Conservation (phyloP, 768 basidiomycete genomes). For the Agrocybe pediades region DNA sequence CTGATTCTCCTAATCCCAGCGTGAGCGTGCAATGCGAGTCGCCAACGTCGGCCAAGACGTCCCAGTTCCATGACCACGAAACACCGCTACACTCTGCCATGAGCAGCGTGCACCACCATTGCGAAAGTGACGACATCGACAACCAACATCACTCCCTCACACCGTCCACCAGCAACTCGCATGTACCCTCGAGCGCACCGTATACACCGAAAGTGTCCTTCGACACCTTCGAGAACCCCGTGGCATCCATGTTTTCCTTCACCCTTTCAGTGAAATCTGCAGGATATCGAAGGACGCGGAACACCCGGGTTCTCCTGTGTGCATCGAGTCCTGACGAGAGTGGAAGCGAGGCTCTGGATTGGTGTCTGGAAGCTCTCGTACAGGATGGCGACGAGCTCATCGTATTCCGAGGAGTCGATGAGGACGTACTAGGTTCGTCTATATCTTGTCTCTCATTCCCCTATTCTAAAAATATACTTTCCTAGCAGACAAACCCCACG, state of each 20-base stretch:
- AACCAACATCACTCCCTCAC: slow-evolving; percentile 2
- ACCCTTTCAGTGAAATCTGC: slow-evolving; percentile 84
- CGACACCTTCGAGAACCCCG: slow-evolving; percentile 84
- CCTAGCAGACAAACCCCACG: slow-evolving; percentile 68
- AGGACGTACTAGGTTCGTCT: slow-evolving; percentile 75
- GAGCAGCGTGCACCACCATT: not conserved
- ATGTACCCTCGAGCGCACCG: not conserved
- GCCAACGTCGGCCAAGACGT: not conserved
- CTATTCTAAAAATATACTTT: not conserved
- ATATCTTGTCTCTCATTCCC: not conserved
- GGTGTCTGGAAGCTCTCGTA: slow-evolving; percentile 83
- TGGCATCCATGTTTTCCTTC: slow-evolving; percentile 84
- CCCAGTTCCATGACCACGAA: not conserved
- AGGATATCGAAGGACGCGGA: slow-evolving; percentile 72
- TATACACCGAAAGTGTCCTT: slow-evolving; percentile 80
- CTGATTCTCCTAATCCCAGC: slow-evolving; percentile 2
- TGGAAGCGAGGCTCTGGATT: slow-evolving; percentile 86
- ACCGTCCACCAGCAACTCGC: slow-evolving; percentile 5
- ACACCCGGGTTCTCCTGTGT: slow-evolving; percentile 88
- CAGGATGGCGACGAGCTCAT: slow-evolving; percentile 93
- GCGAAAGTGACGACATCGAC: not conserved
- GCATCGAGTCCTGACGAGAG: slow-evolving; percentile 89
- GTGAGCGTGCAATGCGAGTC: not conserved
- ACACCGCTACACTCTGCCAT: not conserved
- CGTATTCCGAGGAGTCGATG: slow-evolving; percentile 87